Base-by-base conservation (phyloP, 2,329 filamentous ascomycete genomes). In the Ceratocystis lukuohia region DNA sequence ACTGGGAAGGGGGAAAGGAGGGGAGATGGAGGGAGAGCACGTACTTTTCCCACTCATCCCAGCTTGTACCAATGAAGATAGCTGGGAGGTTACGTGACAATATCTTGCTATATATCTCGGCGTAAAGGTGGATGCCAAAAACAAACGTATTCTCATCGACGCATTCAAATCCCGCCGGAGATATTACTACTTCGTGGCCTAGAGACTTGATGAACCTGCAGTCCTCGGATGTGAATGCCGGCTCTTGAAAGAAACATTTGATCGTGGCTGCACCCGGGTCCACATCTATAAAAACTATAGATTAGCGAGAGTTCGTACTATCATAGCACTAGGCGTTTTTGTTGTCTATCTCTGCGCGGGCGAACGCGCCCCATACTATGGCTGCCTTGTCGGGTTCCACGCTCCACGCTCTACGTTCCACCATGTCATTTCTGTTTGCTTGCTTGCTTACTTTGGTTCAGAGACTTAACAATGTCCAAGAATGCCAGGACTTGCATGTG, bases 61-160 rank as follows among this genome's bases (percentile, higher is more conserved):
- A 79, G 0, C 76, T 75, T 0, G 82, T 86, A 0, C 85, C 86
- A 15, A 88, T 77, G 12, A 85, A 82, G 1, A 87, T 70, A 0
- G 75, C 78, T 0, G 86, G 85, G 1, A 77, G 70, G 0, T 74
- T 69, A 0, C 73, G 71, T 1, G 75, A 70, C 1, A 89, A 74
- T 0, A 84, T 77, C 5, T 77, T 72, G 25, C 80, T 75, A 62
- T 84, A 88, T 50, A 81, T 78, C 46, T 74, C 76, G 25, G 75
- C 76, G 66, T 84, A 84, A 67, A 85, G 77, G 63, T 88, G 86
- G 0, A 88, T 78, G 1, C 83, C 85, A 69, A 82, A 89, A 1
- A 87, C 76, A 1, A 89, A 72, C 0, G 82, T 80, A 0, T 74
- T 70, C 0, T 71, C 61, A 17, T 79, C 76, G 8, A 88, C 76